Conservation (phyloP, 495 filamentous ascomycete species). For the Paragyromitra xinjiangensis region DNA sequence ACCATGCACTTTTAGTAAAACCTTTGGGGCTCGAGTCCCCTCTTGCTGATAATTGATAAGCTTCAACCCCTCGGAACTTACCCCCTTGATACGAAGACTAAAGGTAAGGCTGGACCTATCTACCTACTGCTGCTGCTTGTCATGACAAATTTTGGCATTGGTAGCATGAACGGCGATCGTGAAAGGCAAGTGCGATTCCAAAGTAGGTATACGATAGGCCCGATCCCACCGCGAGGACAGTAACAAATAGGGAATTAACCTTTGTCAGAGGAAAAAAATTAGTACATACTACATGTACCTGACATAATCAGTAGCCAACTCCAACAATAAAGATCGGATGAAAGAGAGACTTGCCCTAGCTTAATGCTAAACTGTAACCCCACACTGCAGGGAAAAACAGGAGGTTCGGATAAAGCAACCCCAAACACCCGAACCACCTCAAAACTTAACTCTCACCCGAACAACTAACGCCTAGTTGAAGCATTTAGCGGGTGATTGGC, state of each 20-base stretch:
- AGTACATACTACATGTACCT: background rate
- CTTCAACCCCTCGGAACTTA: background rate
- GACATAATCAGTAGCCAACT: background rate
- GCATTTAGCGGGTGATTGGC: slow-evolving; percentile 14
- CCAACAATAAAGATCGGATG: slow-evolving; percentile 6
- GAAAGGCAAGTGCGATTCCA: background rate
- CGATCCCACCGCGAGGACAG: background rate
- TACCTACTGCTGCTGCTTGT: background rate
- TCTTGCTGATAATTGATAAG: background rate
- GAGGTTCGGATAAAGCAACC: slow-evolving; percentile 5
- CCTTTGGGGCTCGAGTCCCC: background rate
- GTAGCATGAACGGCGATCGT: background rate
- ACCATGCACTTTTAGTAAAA: slow-evolving; percentile 9
- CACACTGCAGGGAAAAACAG: slow-evolving; percentile 9
- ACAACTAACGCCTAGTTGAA: slow-evolving; percentile 14
- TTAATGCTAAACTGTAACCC: slow-evolving; percentile 5
- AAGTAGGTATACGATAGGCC: too few species aligned
- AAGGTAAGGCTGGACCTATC: background rate
- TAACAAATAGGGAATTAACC: background rate
- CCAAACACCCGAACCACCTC: slow-evolving; percentile 7
- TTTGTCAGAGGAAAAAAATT: too few species aligned
- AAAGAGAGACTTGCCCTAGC: slow-evolving; percentile 7
- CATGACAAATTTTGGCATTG: background rate
- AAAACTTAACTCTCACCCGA: background rate
- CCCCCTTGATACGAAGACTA: background rate